Conservation (phyloP, 2,329 filamentous ascomycete genomes). For the Aspergillus candidus region DNA sequence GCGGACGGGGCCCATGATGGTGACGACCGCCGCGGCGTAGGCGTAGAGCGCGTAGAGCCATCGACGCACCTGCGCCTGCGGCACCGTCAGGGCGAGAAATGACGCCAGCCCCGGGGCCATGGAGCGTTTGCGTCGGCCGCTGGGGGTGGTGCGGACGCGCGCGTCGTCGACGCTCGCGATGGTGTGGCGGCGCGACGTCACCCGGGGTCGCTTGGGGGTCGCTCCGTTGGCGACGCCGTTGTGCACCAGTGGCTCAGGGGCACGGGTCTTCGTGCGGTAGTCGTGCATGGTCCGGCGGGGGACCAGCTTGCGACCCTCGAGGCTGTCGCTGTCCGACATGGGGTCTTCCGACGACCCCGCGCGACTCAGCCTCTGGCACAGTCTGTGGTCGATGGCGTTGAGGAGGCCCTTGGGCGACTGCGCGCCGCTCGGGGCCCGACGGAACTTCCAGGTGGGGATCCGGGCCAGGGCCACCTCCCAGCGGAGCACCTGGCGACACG, state of each 20-base stretch:
- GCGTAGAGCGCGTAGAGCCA: slow-evolving; percentile 78
- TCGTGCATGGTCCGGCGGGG: slow-evolving; percentile 29
- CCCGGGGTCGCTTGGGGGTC: no score
- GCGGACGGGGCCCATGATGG: slow-evolving; percentile 67
- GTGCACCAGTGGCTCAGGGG: slow-evolving; percentile 16
- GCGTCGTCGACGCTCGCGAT: slow-evolving; percentile 43
- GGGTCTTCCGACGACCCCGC: slow-evolving; percentile 30
- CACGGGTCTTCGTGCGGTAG: slow-evolving; percentile 10
- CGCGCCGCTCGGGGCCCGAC: slow-evolving; percentile 44
- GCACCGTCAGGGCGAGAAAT: slow-evolving; percentile 72
- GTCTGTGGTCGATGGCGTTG: slow-evolving; percentile 38
- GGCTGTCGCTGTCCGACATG: slow-evolving; percentile 34
- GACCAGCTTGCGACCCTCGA: slow-evolving; percentile 22
- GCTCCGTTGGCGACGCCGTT: slow-evolving; percentile 3
- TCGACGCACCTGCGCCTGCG: slow-evolving; percentile 69
- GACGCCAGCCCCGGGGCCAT: slow-evolving; percentile 61
- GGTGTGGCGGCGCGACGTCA: slow-evolving; percentile 43
- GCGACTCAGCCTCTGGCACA: slow-evolving; percentile 46
- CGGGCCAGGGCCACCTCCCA: slow-evolving; percentile 83
- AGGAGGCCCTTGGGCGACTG: slow-evolving; percentile 36
- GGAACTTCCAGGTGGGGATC: slow-evolving; percentile 87
- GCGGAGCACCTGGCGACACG: slow-evolving; percentile 66
- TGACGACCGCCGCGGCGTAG: slow-evolving; percentile 59
- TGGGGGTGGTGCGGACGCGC: slow-evolving; percentile 47
- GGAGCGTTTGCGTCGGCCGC: slow-evolving; percentile 60